Percentiles rank a stretch among this genome's conserved stretches.
Conservation (phyloP, 768 basidiomycete genomes). For the Trametes villosa region DNA sequence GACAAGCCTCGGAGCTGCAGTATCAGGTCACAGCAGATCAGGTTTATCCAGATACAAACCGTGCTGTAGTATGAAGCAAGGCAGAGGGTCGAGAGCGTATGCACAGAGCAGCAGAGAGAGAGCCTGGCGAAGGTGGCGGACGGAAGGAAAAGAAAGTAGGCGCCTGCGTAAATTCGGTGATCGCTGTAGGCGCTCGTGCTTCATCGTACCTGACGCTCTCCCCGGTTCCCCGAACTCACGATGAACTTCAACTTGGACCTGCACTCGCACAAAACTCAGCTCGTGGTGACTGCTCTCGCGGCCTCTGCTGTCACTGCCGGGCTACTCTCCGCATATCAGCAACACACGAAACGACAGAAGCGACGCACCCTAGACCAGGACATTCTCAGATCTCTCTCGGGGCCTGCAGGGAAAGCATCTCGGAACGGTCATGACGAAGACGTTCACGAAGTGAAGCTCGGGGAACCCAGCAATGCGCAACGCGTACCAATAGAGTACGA, state of each 20-base stretch:
- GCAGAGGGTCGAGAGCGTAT: no score
- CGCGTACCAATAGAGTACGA: conserved; percentile 48
- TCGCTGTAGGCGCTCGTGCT: not conserved
- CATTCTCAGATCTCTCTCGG: conserved; percentile 53
- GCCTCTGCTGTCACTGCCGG: conserved; percentile 66
- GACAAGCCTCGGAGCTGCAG: no score
- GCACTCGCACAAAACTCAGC: conserved; percentile 62
- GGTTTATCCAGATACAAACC: no score
- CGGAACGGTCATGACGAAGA: conserved; percentile 4
- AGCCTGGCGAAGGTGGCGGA: no score
- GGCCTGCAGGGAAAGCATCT: conserved; percentile 7
- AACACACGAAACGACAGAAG: conserved; percentile 46
- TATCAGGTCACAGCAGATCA: no score
- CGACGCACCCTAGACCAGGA: conserved; percentile 63
- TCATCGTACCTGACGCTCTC: not conserved
- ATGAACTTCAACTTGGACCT: conserved; percentile 34
- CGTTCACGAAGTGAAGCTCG: conserved; percentile 7
- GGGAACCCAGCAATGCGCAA: not conserved
- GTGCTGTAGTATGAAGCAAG: no score
- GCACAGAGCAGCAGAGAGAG: no score
- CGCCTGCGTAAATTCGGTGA: no score
- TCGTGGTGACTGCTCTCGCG: conserved; percentile 65
- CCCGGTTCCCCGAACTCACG: conserved; percentile 4
- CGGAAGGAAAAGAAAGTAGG: no score
- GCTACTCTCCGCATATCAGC: conserved; percentile 60